Percentiles rank a stretch among this genome's conserved stretches.
Conservation (phyloP, 306 rosid genomes). For the Chamaecrista fasciculata region DNA sequence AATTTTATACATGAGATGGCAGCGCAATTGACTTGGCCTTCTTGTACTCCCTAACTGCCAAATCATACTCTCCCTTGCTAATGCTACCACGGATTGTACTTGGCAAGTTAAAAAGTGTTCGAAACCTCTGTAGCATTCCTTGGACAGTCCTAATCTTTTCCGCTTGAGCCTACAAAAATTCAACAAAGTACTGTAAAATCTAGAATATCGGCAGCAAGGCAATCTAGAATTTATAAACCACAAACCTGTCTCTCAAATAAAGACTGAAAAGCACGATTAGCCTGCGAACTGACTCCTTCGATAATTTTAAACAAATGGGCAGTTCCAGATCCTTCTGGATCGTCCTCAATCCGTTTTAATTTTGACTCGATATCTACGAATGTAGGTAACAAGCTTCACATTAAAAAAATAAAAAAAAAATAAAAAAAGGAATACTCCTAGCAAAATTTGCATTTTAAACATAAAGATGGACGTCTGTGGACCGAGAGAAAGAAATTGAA, state of each 20-base stretch:
- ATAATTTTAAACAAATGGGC: slow-evolving; percentile 80
- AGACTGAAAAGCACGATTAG: slow-evolving; percentile 92
- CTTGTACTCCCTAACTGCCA: slow-evolving; percentile 99
- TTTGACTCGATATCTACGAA: slow-evolving; percentile 90
- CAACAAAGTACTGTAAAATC: slow-evolving; percentile 33
- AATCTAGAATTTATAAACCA: slow-evolving; percentile 30
- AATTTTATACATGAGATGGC: slow-evolving; percentile 80
- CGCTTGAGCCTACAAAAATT: slow-evolving; percentile 79
- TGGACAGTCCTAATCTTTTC: slow-evolving; percentile 97
- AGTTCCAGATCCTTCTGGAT: slow-evolving; percentile 98
- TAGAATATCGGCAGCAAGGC: slow-evolving; percentile 29
- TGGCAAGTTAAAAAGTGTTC: slow-evolving; percentile 92
- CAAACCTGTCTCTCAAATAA: slow-evolving; percentile 96
- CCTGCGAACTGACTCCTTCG: slow-evolving; percentile 79
- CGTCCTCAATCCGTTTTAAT: slow-evolving; percentile 88
- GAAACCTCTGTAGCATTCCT: slow-evolving; percentile 98
- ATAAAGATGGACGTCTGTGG: neutral
- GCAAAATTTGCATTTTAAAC: slow-evolving; percentile 18
- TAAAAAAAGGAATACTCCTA: too few relatives aligned
- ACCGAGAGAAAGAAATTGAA: neutral
- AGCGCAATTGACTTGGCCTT: slow-evolving; percentile 96
- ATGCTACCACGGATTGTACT: slow-evolving; percentile 92
- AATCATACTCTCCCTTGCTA: slow-evolving; percentile 95
- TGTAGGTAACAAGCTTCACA: slow-evolving; percentile 19
- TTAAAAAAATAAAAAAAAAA: too few relatives aligned